A percentile compares a stretch with the other conserved stretches of the same genome.
Evolutionary conservation across 352 stramenopile genomes (phyloP).

Genomic region (Detonula confervacea): DNA sequence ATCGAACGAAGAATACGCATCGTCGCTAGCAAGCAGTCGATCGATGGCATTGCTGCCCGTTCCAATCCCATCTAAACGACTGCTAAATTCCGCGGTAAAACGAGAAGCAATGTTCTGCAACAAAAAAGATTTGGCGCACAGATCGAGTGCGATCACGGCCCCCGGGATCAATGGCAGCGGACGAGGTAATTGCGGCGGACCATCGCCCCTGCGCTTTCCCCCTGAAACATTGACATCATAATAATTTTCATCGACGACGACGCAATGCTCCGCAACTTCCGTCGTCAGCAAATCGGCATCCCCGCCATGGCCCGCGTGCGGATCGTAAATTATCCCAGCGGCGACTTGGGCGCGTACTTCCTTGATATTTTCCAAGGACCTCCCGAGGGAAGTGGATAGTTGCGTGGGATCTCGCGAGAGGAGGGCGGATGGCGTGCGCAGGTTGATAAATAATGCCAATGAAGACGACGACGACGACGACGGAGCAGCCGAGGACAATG

Average conservation of each 20-base stretch:
- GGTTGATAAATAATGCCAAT: too few species aligned
- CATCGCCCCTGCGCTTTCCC: not conserved
- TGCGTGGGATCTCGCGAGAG: slow-evolving; percentile 51
- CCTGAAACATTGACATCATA: not conserved
- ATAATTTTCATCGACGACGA: slow-evolving; percentile 4
- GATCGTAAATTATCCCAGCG: slow-evolving; percentile 37
- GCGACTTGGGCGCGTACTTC: slow-evolving; percentile 43
- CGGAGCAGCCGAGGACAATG: not conserved
- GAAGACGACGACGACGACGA: not conserved
- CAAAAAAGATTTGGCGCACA: slow-evolving; percentile 25
- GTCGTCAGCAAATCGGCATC: slow-evolving; percentile 15
- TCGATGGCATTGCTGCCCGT: slow-evolving; percentile 50
- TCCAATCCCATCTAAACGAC: slow-evolving; percentile 20
- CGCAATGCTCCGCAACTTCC: slow-evolving; percentile 21
- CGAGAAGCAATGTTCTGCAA: slow-evolving; percentile 5
- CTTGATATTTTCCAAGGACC: slow-evolving; percentile 24
- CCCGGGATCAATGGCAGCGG: slow-evolving; percentile 35
- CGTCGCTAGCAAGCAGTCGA: slow-evolving; percentile 34
- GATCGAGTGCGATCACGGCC: slow-evolving; percentile 47
- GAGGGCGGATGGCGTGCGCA: slow-evolving; percentile 55
- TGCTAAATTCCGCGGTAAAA: not conserved
- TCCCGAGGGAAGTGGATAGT: slow-evolving; percentile 17
- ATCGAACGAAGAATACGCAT: slow-evolving; percentile 32
- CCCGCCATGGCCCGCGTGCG: slow-evolving; percentile 22
- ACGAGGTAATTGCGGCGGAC: not conserved